Evolutionary conservation across 1,284 basidiomycete genomes (phyloP), one percentile per base, ranked within the genome.

Genomic region (Xerocomus cyaneibrunnescens): DNA sequence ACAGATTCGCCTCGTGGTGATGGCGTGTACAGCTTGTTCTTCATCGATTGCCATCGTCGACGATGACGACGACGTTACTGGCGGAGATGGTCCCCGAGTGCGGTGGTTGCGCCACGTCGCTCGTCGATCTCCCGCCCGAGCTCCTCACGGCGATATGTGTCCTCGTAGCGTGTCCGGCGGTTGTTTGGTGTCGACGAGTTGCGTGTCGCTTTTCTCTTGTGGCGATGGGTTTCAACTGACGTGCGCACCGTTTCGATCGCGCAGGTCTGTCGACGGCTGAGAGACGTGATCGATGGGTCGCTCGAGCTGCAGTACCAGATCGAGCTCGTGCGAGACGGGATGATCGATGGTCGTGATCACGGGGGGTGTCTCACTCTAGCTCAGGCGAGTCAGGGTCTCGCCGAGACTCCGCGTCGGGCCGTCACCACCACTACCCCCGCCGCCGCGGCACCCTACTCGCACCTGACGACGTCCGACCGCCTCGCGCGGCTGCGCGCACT

Each of bases 271-370:
- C 66, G 51, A 21, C 43, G 43, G 1, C 49, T 80, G 19, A 62
- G 64, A 3, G 61, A 65, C 3, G 50, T 71, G 34, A 61, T 83
- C 39, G 61, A 65, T 5, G 50, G 51, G 3, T 74, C 74, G 16
- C 55, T 74, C 23, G 68, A 75, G 32, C 67, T 83, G 10, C 74
- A 73, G 37, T 83, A 82, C 58, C 63, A 58, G 17, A 72, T 81
- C 57, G 80, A 81, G 53, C 76, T 81, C 25, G 71, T 54, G 0
- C 69, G 71, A 0, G 75, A 80, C 49, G 75, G 76, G 1, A 67
- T 83, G 60, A 47, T 72, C 10, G 49, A 51, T 5, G 23, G 28
- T 16, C 7, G 7, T 17, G 9, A 21, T 34, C 28, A 27, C 27
- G 27, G 10, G 25, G 25, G 25, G 9, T 30, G 28, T 30, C 16